Conservation (phyloP, 352 stramenopile species). For the Phytophthora europaea region DNA sequence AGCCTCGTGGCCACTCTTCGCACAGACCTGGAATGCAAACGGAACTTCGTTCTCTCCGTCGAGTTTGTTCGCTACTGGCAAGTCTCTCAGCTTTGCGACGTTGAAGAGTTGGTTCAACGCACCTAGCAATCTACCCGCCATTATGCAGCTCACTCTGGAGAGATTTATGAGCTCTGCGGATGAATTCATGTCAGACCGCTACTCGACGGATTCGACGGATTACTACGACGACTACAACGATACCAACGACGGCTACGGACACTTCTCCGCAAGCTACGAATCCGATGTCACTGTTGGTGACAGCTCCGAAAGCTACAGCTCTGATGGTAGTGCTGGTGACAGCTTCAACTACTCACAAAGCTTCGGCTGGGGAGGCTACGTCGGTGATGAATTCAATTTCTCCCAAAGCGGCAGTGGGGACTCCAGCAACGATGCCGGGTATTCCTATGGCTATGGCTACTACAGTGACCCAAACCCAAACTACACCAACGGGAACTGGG, state of each 20-base stretch:
- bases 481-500: background rate
- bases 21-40: conserved; percentile 8
- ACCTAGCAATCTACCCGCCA: conserved; percentile 31
- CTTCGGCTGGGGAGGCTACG: background rate
- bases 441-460: background rate
- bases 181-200: background rate
- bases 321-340: background rate
- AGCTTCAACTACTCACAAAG: background rate
- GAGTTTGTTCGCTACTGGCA: conserved; percentile 41
- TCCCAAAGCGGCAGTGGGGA: background rate
- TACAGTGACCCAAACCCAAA: background rate
- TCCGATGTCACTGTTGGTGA: background rate
- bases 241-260: background rate
- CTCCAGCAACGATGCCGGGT: background rate
- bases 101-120: conserved; percentile 29
- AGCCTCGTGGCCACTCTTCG: conserved; percentile 40
- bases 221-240: conserved; percentile 3
- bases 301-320: background rate
- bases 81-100: conserved; percentile 34
- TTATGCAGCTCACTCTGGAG: conserved; percentile 13
- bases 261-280: background rate
- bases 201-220: background rate
- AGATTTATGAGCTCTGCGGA: background rate
- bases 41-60: conserved; percentile 22
- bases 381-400: background rate